Evolutionary conservation across 2,329 filamentous ascomycete species (phyloP).

Genomic region (Diaporthe amygdali): DNA sequence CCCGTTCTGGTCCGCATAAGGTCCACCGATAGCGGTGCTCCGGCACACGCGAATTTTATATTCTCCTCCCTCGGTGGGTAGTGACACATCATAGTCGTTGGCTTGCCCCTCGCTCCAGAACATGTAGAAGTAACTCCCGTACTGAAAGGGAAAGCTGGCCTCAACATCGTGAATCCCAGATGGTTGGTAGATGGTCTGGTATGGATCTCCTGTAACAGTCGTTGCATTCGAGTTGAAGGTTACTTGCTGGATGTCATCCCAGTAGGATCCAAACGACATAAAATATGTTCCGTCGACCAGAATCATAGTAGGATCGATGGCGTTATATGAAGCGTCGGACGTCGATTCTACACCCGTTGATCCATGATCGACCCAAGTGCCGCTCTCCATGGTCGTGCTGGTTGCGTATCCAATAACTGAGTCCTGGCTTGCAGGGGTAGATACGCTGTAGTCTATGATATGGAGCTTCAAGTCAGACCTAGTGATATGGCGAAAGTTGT

Average conservation of each 20-base stretch:
- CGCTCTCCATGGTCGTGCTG: constrained; percentile 32
- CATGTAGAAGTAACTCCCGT: constrained; percentile 65
- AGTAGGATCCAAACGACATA: constrained; percentile 73
- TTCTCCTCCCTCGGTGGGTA: constrained; percentile 61
- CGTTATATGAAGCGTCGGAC: constrained; percentile 48
- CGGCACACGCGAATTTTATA: constrained; percentile 71
- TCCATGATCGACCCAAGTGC: constrained; percentile 59
- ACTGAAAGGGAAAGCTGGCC: constrained; percentile 60
- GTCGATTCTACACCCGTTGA: constrained; percentile 50
- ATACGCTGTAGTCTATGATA: constrained; percentile 63
- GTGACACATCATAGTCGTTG: constrained; percentile 58
- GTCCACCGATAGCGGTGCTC: constrained; percentile 53
- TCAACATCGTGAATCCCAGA: constrained; percentile 58
- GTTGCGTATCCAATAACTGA: constrained; percentile 65
- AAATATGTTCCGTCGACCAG: constrained; percentile 49
- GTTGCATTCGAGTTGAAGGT: constrained; percentile 46
- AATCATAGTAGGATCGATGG: constrained; percentile 61
- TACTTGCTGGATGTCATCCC: constrained; percentile 67
- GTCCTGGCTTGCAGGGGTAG: constrained; percentile 63
- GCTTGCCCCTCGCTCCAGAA: constrained; percentile 68
- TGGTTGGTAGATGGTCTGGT: constrained; percentile 60
- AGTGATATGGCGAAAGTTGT: not conserved
- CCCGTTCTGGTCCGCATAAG: constrained; percentile 62
- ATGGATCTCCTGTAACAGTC: constrained; percentile 28
- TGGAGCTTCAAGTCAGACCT: not conserved